Evolutionary conservation across 2,329 filamentous ascomycete species (phyloP).

Genomic region (Talaromyces sp.): DNA sequence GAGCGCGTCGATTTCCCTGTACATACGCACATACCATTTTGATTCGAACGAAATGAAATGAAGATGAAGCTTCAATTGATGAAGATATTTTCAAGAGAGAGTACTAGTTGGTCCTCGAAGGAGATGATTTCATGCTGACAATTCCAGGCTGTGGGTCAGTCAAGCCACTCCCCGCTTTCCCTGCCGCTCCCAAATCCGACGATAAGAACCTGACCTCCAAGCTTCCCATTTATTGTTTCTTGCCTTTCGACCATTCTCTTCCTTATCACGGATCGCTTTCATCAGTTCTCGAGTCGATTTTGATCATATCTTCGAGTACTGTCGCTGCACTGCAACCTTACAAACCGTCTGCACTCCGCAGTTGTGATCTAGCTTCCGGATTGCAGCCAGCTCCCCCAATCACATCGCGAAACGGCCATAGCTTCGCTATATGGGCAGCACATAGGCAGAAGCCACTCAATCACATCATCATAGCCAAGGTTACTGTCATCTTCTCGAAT

Average conservation of each 20-base stretch:
- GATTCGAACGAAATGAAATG: neutral
- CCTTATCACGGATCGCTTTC: neutral
- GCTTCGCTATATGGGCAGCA: neutral
- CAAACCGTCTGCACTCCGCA: neutral
- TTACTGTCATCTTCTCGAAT: neutral
- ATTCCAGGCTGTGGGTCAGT: neutral
- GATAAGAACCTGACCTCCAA: slow-evolving; percentile 3
- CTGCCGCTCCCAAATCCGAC: neutral
- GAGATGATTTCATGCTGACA: neutral
- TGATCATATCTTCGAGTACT: neutral
- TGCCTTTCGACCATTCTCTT: neutral
- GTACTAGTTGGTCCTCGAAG: neutral
- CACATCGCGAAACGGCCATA: slow-evolving; percentile 1
- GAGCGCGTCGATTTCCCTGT: neutral
- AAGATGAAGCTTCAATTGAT: neutral
- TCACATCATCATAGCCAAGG: neutral
- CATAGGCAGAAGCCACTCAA: neutral
- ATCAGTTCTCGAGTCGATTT: neutral
- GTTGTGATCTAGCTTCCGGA: slow-evolving; percentile 3
- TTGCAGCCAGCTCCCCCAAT: slow-evolving; percentile 11
- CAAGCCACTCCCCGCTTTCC: slow-evolving; percentile 3
- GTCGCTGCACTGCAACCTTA: neutral
- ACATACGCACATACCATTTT: neutral
- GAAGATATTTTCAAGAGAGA: neutral
- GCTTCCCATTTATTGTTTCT: neutral